phyloP scores from a whole-genome alignment of 164 flowering plant species.

The Magnolia officinalis region DNA sequence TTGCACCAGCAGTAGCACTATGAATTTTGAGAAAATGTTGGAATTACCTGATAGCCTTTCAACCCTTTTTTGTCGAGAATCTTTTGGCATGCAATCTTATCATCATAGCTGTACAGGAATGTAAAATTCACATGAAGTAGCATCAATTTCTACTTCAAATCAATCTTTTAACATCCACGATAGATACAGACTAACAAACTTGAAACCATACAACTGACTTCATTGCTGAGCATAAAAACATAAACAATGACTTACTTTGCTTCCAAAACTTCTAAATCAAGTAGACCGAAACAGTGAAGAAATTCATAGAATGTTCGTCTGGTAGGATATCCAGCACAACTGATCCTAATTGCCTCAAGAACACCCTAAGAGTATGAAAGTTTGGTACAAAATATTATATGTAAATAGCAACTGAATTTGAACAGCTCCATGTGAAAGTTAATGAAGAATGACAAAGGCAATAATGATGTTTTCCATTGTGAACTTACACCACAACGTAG shows the following conservation, averaged over 20 bases:
- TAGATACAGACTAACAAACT: not conserved
- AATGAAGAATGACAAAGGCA: not conserved
- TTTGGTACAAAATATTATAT: not conserved
- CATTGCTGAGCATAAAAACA: not conserved
- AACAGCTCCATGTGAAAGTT: not conserved
- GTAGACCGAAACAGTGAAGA: conserved; percentile 89
- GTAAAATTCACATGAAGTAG: not conserved
- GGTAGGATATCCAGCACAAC: conserved; percentile 99
- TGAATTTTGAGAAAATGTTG: too few relatives aligned
- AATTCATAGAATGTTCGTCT: conserved; percentile 94
- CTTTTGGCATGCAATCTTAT: conserved; percentile 84
- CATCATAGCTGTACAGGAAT: conserved; percentile 61
- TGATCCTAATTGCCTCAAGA: conserved; percentile 95
- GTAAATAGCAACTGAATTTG: not conserved
- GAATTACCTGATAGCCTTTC: too few relatives aligned
- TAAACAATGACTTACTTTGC: conserved; percentile 64
- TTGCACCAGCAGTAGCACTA: too few relatives aligned
- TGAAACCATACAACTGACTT: conserved; percentile 45
- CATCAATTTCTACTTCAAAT: not conserved
- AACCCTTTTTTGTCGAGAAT: conserved; percentile 63
- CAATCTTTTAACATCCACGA: too few relatives aligned
- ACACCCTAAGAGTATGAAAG: conserved; percentile 64
- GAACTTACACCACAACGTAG: conserved; percentile 97
- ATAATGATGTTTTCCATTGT: not conserved
- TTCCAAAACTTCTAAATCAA: conserved; percentile 88